Base-by-base conservation (phyloP, 2,329 filamentous ascomycete genomes). In the Aureobasidium sp. region DNA sequence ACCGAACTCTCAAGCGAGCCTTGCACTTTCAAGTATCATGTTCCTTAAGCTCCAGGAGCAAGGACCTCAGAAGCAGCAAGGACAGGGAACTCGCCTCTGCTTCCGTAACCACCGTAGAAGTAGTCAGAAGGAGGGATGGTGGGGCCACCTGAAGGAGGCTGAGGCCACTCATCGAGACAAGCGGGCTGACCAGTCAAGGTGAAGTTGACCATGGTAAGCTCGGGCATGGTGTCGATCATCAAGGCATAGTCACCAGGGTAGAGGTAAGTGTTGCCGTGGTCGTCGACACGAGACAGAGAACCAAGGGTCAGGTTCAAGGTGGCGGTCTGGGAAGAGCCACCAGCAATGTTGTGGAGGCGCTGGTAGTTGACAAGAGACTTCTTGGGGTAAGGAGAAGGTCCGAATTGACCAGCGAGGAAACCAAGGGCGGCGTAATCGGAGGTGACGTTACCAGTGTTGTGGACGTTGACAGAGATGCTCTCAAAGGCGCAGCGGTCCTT, bases 341-440 rank as follows among this genome's bases (percentile, higher is more conserved):
- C 66, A 1, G 67, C 65, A 52, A 73, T 64, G 55, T 64, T 64
- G 64, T 70, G 68, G 37, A 82, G 65, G n/a, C 82, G 74, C 0
- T 71, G 68, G 66, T 84, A 85, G 1, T 77, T 75, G 1, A 79
- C 80, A 0, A 85, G 75, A 1, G 76, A 77, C 71, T 84, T 84
- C 47, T 75, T 75, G 0, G 82, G 83, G 55, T 78, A 77, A 1
- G 83, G 83, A 27, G 68, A 63, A 0, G 82, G 82, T 6, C 78
- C 77, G 1, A 79, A 80, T 1, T 76, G 69, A 5, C 78, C 78
- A 27, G 75, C 71, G 5, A 84, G 60, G 68, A 84, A 85, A 2
- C 74, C 74, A 9, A 85, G 74, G 0, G 77, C 74, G 3, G 81
- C 79, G 66, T 80, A 85, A 69, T 84, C 82, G 0, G 80, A 84